Evolutionary conservation across 2,329 filamentous ascomycete genomes (phyloP), one percentile per base, ranked within the genome.

Genomic region (Rutstroemia sydowiana): DNA sequence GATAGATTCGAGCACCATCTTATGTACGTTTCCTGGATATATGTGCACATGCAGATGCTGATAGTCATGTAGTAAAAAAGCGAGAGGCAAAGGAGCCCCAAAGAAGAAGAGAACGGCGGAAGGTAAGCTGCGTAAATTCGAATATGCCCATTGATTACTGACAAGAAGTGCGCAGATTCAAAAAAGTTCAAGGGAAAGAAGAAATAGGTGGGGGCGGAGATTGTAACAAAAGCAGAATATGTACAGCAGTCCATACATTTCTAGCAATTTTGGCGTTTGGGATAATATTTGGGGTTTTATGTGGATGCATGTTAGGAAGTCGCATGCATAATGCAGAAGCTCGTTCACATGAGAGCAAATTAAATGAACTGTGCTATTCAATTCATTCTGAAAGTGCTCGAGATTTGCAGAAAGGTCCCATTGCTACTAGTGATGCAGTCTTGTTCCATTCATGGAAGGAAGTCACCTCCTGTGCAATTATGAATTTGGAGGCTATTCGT

Each of bases 31-130:
- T 30, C 13, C 36, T 26, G n/a, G 3, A 7, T 26, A 68, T 80
- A 83, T 69, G 77, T 91, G 67, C 75, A 78, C 70, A 79, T 79
- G 82, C 78, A 75, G 5, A 9, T 50, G 18, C 58, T 63, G 52
- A 66, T 36, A 39, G 2, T 66, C 72, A 61, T 55, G 57, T 63
- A 88, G 85, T 63, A 72, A 85, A 62, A 91, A 88, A 69, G 71
- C 78, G 28, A 84, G 90, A 73, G 91, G 90, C 60, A 96, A 97
- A 76, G 85, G 85, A 51, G 81, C 85, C 41, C 90, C 92, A 7
- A 86, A 95, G 79, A 96, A 95, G 81, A 95, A 93, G 77, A 84
- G 76, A 66, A 82, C 76, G n/a, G 53, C 68, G 65, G 68, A 63
- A 57, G 64, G 68, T 68, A 69, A 62, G 64, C 39, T 56, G 10